Base-by-base conservation (phyloP, 2,329 filamentous ascomycete species). In the Leptographium wingfieldii region DNA sequence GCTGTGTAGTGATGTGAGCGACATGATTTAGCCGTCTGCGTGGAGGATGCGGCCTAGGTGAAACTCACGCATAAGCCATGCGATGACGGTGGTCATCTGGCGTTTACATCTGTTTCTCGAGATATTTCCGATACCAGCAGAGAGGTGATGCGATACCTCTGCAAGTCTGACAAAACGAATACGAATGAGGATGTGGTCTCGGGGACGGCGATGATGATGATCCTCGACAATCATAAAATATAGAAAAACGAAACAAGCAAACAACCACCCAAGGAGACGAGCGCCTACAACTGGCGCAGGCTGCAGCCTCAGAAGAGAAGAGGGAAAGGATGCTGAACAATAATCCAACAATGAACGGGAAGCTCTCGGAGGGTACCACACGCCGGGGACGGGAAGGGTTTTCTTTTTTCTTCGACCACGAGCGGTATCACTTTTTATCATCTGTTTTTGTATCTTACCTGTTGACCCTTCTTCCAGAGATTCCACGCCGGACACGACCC, bases 1-100 rank as follows among this genome's bases (percentile, higher is more conserved):
- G 94, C 84, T 99, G 94, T 78, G 81, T 87, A 69, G 85, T 99
- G 76, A 97, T 97, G 92, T 97, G 83, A 55, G 35, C 25, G 31
- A 22, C 16, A 7, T 5, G 2, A 12, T 31, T 6, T 52, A 29
- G n/a, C 49, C 16, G 27, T 51, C 48, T 29, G 25, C 43, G 43
- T n/a, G 43, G 43, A 46, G 43, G 19, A 46, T 19, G 16, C 40
- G 16, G 40, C 40, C 40, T 16, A 43, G 40, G 51, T 29, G 51
- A 53, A 31, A 29, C 51, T 53, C 53, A 25, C 29, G 31, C 31
- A n/a, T 22, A 12, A 33, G 31, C n/a, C 53, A 35, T 27, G 33
- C 22, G 33, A 40, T 12, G 40, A 11, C 5, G 40, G 14, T 14
- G 16, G 25, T 22, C 16, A 12, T 29, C 10, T 49, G 9, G 55